Evolutionary conservation across 208 protist genomes (phyloP), one percentile per base, ranked within the genome.

Genomic region (Trypanosoma scelopori): DNA sequence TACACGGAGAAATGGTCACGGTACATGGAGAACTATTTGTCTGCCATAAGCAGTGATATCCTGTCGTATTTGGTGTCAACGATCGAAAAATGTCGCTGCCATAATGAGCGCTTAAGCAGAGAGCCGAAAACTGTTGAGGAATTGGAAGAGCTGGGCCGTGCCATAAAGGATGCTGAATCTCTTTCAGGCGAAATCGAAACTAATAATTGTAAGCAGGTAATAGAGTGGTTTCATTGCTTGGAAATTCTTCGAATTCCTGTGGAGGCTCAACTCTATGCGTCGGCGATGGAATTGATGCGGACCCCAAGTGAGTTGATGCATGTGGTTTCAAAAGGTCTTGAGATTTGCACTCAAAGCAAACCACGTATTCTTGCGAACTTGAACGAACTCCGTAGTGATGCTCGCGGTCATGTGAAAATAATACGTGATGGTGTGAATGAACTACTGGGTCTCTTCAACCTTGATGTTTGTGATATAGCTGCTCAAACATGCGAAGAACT

Each of bases 401-500:
- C 78, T 20, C 65, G 69, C 6, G 75, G 75, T 53, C 73, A 89
- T 62, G 82, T 91, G 32, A 65, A 55, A 46, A 89, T 81, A 15
- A 69, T 95, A 22, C 66, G 74, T n/a, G 90, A 79, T 22, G 85
- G 91, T 39, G 73, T 96, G 9, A 84, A 74, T 15, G 87, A 93
- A 61, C 71, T 96, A 59, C 84, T 92, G 63, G 74, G 90, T 43
- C 83, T 95, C 68, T 91, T 93, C 58, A 91, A 81, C 57, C 42
- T 93, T 27, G 87, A 96, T 18, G 90, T 90, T 47, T 87, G 82
- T 66, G 85, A 96, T 59, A 90, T 96, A 60, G 87, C 87, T 23
- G 85, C 84, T 7, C 87, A 93, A 72, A 96, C 87, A 5, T 96
- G 91, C 59, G 37, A 72, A 7, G 87, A 92, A 55, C 76, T 93